A percentile compares a stretch with the other conserved stretches of the same genome.
Evolutionary conservation across 164 flowering plant genomes (phyloP).

Genomic region (Vitis rupestris): DNA sequence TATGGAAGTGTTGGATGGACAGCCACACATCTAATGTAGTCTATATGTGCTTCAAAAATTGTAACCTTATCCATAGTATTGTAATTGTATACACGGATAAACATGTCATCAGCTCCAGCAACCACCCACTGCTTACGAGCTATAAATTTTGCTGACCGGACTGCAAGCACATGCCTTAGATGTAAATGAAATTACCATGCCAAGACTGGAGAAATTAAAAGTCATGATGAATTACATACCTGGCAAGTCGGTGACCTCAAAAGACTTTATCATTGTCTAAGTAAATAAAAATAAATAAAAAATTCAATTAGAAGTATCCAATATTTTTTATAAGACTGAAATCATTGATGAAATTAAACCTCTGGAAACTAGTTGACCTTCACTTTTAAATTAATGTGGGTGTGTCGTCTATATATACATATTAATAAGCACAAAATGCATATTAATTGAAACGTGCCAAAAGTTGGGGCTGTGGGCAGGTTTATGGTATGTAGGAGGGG

Average conservation of each 20-base stretch:
- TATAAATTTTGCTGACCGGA: constrained; percentile 88
- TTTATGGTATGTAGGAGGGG: too few relatives aligned
- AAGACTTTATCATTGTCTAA: constrained; percentile 86
- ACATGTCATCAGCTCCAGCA: constrained; percentile 97
- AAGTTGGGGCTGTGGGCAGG: too few relatives aligned
- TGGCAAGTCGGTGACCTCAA: constrained; percentile 93
- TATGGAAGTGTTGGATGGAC: constrained; percentile 92
- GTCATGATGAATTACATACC: constrained; percentile 34
- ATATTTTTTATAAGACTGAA: too few relatives aligned
- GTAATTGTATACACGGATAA: constrained; percentile 93
- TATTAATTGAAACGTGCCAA: too few relatives aligned
- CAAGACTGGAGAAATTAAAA: not conserved
- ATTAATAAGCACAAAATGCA: too few relatives aligned
- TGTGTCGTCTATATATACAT: too few relatives aligned
- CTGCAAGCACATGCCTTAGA: constrained; percentile 35
- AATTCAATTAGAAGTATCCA: too few relatives aligned
- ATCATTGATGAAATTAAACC: not conserved
- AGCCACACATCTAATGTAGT: constrained; percentile 85
- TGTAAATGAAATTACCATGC: not conserved
- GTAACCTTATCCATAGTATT: constrained; percentile 93
- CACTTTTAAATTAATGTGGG: too few relatives aligned
- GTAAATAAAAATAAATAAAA: too few relatives aligned
- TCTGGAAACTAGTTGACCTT: too few relatives aligned
- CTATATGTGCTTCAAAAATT: constrained; percentile 91
- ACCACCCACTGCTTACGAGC: constrained; percentile 96